Evolutionary conservation across 805 yeast genomes (phyloP).

Genomic region (Barnettozyma californica): DNA sequence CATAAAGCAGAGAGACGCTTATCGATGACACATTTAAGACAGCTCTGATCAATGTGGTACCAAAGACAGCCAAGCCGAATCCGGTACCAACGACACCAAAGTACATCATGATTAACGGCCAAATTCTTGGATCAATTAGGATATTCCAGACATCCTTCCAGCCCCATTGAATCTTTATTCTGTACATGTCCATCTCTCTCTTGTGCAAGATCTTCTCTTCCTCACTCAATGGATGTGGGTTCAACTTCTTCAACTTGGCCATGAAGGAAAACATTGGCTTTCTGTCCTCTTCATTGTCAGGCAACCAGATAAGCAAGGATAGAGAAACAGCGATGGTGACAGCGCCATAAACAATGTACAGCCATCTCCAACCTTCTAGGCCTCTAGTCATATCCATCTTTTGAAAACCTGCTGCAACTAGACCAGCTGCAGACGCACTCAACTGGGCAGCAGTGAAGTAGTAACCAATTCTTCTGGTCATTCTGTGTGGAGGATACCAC

Average conservation of each 20-base stretch:
- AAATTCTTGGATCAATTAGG: conserved; percentile 57
- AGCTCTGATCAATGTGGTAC: conserved; percentile 65
- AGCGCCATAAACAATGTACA: conserved; percentile 71
- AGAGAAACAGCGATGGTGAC: conserved; percentile 63
- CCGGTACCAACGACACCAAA: conserved; percentile 95
- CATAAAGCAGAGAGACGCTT: conserved; percentile 67
- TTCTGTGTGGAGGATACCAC: conserved; percentile 80
- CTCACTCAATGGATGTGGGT: conserved; percentile 42
- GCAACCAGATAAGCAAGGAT: conserved; percentile 74
- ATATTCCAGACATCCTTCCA: conserved; percentile 51
- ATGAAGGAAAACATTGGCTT: conserved; percentile 8
- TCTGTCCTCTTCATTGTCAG: conserved; percentile 41
- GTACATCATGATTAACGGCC: conserved; percentile 84
- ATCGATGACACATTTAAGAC: conserved; percentile 60
- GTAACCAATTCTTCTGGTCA: conserved; percentile 77
- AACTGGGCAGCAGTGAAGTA: conserved; percentile 89
- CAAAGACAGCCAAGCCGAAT: conserved; percentile 78
- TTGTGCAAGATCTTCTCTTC: conserved; percentile 53
- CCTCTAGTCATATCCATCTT: conserved; percentile 71
- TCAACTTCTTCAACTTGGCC: conserved; percentile 17
- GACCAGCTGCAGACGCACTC: conserved; percentile 86
- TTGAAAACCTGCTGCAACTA: conserved; percentile 85
- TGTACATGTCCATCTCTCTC: conserved; percentile 52
- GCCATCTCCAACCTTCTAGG: conserved; percentile 81
- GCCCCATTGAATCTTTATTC: conserved; percentile 47